These are phyloP conservation scores for Coprinopsis strossmayeri DNA, from an alignment of 768 basidiomycete genomes.

Conservation along the genomic window DNA sequence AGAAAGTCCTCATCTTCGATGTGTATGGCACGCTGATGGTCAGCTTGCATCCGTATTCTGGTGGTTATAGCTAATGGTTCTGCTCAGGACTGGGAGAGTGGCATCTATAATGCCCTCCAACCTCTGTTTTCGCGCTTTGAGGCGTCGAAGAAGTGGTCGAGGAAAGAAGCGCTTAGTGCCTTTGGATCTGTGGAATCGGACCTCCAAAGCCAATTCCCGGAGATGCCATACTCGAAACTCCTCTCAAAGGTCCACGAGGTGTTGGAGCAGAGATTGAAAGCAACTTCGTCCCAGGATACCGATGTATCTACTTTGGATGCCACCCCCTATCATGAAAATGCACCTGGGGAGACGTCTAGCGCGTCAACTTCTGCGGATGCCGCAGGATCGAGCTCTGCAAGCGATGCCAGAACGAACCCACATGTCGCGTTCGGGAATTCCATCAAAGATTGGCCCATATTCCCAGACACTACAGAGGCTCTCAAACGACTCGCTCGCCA, in stretches of 20 bases:
- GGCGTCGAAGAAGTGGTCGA: slow-evolving; percentile 36
- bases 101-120: slow-evolving; percentile 47
- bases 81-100: slow-evolving; percentile 65
- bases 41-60: slow-evolving; percentile 10
- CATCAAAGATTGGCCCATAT: slow-evolving; percentile 55
- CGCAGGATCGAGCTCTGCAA: slow-evolving; percentile 15
- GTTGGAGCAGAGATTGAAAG: slow-evolving; percentile 29
- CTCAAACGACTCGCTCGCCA: slow-evolving; percentile 52
- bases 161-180: slow-evolving; percentile 43
- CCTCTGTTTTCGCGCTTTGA: slow-evolving; percentile 43
- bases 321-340: slow-evolving; percentile 7
- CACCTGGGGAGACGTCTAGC: slow-evolving; percentile 7
- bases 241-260: slow-evolving; percentile 42
- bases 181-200: slow-evolving; percentile 49
- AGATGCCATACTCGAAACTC: slow-evolving; percentile 54
- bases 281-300: slow-evolving; percentile 19
- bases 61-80: not conserved
- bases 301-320: slow-evolving; percentile 15
- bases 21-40: slow-evolving; percentile 72
- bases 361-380: slow-evolving; percentile 7
- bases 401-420: slow-evolving; percentile 14
- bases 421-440: slow-evolving; percentile 54
- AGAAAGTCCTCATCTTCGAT: slow-evolving; percentile 61
- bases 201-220: slow-evolving; percentile 51
- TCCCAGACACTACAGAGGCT: slow-evolving; percentile 59